Base-by-base conservation (phyloP, 306 rosid genomes). In the Inga oerstediana region DNA sequence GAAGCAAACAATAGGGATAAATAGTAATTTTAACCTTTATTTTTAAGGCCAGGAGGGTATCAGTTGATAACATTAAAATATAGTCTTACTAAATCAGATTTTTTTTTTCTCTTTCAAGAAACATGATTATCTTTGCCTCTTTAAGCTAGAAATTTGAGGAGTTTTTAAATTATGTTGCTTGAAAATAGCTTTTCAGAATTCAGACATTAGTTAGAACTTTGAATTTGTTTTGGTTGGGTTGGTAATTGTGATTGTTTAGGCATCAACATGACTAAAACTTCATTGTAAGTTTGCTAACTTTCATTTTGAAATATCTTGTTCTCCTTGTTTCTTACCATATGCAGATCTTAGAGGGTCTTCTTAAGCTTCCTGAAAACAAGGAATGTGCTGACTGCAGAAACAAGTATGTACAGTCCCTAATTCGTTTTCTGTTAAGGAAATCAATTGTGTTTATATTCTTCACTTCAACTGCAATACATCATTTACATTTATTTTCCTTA, bases 371-470 rank as follows among this genome's bases (percentile, higher is more conserved):
- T 17, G 90, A 89, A 74, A 95, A 95, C 74, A 83, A 82, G 89
- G 92, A 92, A 88, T 95, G 98, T 88, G 98, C 98, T 43, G 98
- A 95, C 65, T 95, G 98, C 82, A 77, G 84, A 79, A 91, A 80
- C 85, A 93, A 93, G 98, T 95, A 91, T 87, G 78, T 66, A 69
- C 83, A 66, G 77, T 83, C 79, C 87, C 30, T 13, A 82, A 84
- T 58, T 56, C 43, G 10, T 81, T 30, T 79, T 22, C 11, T 73
- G 22, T 85, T 77, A 46, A 14, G 74, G 37, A 72, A 52, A 22
- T 30, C 24, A 32, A 58, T 43, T 9, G 8, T 51, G 56, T 65
- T 76, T 65, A 67, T 35, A 14, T 43, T n/a, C 79, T 35, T 44
- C 35, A 70, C 46, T 74, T 67, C 37, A 44, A 80, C 81, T 84